These are phyloP conservation scores for Helotiales sp. DNA, from an alignment of 2,329 filamentous ascomycete genomes.

Conservation along the genomic window DNA sequence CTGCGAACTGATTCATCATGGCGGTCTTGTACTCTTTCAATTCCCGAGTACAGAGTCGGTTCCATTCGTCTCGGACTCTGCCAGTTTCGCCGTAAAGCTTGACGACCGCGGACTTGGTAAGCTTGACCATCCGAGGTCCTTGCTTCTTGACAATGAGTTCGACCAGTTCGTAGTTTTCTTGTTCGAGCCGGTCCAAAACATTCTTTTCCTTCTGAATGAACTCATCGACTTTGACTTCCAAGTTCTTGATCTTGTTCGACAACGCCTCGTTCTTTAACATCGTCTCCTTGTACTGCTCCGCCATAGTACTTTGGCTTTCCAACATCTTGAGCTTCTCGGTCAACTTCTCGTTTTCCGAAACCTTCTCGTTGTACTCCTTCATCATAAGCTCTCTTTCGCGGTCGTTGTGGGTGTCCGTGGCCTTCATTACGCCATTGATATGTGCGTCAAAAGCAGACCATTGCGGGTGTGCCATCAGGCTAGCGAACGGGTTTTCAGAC, in stretches of 20 bases:
- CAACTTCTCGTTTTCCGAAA: too few species aligned
- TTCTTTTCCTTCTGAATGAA: not conserved
- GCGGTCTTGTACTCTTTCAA: not conserved
- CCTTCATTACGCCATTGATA: too few species aligned
- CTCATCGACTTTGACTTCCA: not conserved
- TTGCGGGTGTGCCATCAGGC: too few species aligned
- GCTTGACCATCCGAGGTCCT: not conserved
- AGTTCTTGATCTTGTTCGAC: not conserved
- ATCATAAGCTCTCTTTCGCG: too few species aligned
- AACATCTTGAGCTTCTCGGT: too few species aligned
- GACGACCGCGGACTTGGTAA: not conserved
- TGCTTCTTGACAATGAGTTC: not conserved
- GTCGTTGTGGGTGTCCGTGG: too few species aligned
- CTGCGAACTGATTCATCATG: conserved; percentile 6
- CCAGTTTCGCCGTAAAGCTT: not conserved
- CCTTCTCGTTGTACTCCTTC: too few species aligned
- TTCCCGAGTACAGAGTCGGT: not conserved
- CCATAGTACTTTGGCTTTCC: too few species aligned
- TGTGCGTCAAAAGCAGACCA: too few species aligned
- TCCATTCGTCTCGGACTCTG: conserved; percentile 29
- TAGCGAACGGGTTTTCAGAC: too few species aligned
- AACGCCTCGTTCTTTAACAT: too few species aligned
- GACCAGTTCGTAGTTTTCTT: not conserved
- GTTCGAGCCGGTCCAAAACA: not conserved
- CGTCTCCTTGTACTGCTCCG: too few species aligned